Base-by-base conservation (phyloP, 2,329 filamentous ascomycete species). In the Phoma herbarum region DNA sequence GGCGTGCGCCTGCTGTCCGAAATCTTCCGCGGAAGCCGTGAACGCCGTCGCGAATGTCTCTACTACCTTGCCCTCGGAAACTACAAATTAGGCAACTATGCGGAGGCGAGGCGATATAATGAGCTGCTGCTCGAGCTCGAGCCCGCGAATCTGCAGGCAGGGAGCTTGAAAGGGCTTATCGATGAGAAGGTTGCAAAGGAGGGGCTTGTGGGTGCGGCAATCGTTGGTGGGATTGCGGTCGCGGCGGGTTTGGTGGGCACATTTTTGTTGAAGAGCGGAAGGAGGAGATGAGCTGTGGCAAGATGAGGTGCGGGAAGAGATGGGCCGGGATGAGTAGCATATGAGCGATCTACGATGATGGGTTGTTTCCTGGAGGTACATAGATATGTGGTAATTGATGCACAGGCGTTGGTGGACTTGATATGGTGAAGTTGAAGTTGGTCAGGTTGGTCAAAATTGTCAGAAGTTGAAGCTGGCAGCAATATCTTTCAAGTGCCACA, bases 51-150 rank as follows among this genome's bases (percentile, higher is more conserved):
- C 73, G 95, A 99, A 85, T 99, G 95, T 75, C 90, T 99, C 61
- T 99, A 97, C 84, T 99, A 99, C 80, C 88, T 99, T 52, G 95
- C 92, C 25, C 86, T 99, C 29, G 95, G 95, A 63, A 97, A 98
- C 84, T 98, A 94, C 86, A 98, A 98, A 83, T 87, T 99, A 45
- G 94, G 93, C 62, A 98, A 97, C 84, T 99, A 97, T 78, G 93
- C 89, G 61, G 95, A 99, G 76, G 94, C 94, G 60, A 86, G 94
- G 72, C 86, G 92, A 74, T 98, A 98, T 81, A 99, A 99, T 78
- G 94, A 98, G 74, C 84, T 94, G 48, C 83, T 99, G 61, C 80
- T 98, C 52, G 92, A 97, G 62, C 90, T 94, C 76, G 95, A 99
- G 81, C 92, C 93, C 9, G 88, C 86, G 45, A 99, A 98, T 78